Evolutionary conservation across 192 early-diverging fungal genomes (phyloP).

Genomic region (Thamnidium elegans): DNA sequence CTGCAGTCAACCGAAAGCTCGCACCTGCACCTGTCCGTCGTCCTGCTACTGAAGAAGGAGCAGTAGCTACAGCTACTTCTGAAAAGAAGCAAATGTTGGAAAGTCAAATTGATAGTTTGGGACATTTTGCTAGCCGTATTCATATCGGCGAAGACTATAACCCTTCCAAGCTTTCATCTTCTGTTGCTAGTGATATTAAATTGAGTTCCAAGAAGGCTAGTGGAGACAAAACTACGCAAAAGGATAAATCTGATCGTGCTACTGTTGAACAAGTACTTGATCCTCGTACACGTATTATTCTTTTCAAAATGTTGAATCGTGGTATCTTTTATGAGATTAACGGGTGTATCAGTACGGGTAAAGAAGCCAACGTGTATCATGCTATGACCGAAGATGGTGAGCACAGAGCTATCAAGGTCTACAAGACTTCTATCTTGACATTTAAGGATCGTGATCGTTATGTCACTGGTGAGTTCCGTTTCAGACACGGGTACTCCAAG

Average conservation of each 20-base stretch:
- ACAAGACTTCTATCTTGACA: constrained; percentile 96
- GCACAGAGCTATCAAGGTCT: constrained; percentile 94
- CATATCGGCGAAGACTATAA: constrained; percentile 58
- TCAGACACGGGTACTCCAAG: constrained; percentile 90
- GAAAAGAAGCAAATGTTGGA: constrained; percentile 45
- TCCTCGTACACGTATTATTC: constrained; percentile 94
- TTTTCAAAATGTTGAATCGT: constrained; percentile 93
- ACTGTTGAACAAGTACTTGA: constrained; percentile 97
- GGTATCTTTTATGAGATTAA: constrained; percentile 91
- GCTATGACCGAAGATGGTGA: constrained; percentile 79
- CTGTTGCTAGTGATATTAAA: constrained; percentile 54
- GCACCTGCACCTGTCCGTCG: constrained; percentile 27
- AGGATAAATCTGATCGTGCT: constrained; percentile 93
- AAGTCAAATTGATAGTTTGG: constrained; percentile 55
- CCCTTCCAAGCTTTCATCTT: constrained; percentile 35
- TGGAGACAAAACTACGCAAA: constrained; percentile 54
- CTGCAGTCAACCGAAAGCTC: constrained; percentile 13
- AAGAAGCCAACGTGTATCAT: constrained; percentile 99
- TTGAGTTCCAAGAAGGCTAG: constrained; percentile 60
- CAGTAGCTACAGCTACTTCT: constrained; percentile 17
- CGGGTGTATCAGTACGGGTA: constrained; percentile 96
- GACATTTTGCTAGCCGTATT: constrained; percentile 69
- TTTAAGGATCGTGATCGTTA: constrained; percentile 99
- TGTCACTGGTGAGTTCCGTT: constrained; percentile 92
- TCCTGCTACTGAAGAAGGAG: constrained; percentile 21